Evolutionary conservation across 805 yeast species (phyloP).

Genomic region (Starmerella davenportii): DNA sequence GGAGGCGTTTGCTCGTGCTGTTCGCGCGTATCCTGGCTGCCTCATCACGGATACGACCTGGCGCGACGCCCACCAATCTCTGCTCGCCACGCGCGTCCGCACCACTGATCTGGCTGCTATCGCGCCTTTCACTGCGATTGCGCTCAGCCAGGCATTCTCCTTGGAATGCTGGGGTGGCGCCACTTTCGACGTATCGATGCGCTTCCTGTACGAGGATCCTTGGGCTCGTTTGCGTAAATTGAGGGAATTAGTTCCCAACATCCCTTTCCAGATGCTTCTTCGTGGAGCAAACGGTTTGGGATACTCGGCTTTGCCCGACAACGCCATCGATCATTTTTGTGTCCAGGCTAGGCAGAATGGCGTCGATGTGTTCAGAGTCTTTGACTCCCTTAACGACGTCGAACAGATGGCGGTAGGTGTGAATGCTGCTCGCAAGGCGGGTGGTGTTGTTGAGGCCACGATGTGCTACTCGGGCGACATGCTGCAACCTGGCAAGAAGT

Average conservation of each 20-base stretch:
- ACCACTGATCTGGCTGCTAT: conserved; percentile 79
- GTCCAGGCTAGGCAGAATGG: conserved; percentile 88
- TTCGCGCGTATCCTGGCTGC: conserved; percentile 69
- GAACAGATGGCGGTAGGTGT: conserved; percentile 96
- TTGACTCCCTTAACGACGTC: conserved; percentile 90
- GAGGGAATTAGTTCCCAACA: conserved; percentile 84
- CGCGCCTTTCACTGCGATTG: conserved; percentile 88
- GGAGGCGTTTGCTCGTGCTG: conserved; percentile 72
- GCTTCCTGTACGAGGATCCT: conserved; percentile 96
- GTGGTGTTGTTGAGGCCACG: conserved; percentile 98
- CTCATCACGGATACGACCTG: conserved; percentile 96
- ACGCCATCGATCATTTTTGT: conserved; percentile 95
- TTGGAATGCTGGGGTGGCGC: conserved; percentile 99
- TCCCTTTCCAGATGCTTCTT: conserved; percentile 97
- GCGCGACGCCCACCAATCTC: conserved; percentile 99
- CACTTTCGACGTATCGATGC: conserved; percentile 95
- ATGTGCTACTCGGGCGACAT: conserved; percentile 98
- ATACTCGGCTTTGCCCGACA: conserved; percentile 92
- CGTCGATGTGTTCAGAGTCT: conserved; percentile 93
- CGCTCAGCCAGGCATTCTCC: conserved; percentile 77
- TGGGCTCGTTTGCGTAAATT: conserved; percentile 88
- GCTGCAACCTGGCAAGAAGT: conserved; percentile 89
- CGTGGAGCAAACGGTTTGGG: conserved; percentile 99
- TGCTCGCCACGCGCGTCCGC: conserved; percentile 92
- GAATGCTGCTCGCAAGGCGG: conserved; percentile 93